Evolutionary conservation across 768 basidiomycete species (phyloP), one percentile per base, ranked within the genome.

Genomic region (Lentinula sp.): DNA sequence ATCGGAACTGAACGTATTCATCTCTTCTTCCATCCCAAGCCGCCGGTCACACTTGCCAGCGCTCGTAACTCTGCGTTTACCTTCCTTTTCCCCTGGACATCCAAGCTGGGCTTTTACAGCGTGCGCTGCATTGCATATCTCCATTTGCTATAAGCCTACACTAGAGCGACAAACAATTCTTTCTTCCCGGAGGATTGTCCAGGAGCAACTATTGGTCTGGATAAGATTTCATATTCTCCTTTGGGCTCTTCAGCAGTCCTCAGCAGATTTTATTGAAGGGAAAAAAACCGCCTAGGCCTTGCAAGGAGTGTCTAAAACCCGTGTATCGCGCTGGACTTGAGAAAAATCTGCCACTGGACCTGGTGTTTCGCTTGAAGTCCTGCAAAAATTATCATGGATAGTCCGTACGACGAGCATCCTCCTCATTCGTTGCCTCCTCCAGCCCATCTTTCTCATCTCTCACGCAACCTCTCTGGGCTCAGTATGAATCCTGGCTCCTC

Each of bases 381-480:
- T 43, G 10, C 40, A 56, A 56, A 54, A 54, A 39, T 54, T 23
- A 54, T 39, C 11, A 54, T 56, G 55, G 55, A 56, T 39, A 56
- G 55, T 32, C 55, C 55, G 13, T 56, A 56, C 55, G 55, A 56
- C 15, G 55, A 56, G n/a, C 55, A 54, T 54, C 53, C 53, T 5
- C 18, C 53, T 54, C 53, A 56, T 32, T 56, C 55, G 16, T 56
- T 56, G 55, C 55, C 55, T 28, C 55, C 37, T 23, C 55, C 40
- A 56, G 28, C 55, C 28, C 57, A 59, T 59, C 42, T 59, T 43
- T 48, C 45, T 1, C 57, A 50, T 37, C 46, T 61, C 5, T 61
- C 60, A 34, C 52, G 52, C 23, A 61, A 61, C 32, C 60, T 61
- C 18, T 55, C 52, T 34, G 45, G 46, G 10, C 49, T 61, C 18